Evolutionary conservation across 1,284 basidiomycete genomes (phyloP).

Genomic region (Leccinum variabile): DNA sequence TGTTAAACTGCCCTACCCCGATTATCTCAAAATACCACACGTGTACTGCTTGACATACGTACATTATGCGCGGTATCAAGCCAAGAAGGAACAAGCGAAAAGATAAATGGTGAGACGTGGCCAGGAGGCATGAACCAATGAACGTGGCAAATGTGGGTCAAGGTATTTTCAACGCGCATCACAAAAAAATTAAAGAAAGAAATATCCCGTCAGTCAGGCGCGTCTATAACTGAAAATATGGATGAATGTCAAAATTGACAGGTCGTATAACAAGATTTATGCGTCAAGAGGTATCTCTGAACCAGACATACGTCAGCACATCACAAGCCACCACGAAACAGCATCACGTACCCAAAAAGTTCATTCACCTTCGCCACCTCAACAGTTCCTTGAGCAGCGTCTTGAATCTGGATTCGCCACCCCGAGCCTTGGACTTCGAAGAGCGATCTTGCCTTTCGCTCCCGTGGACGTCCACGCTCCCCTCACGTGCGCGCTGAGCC

Average conservation of each 20-base stretch:
- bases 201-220: neutral
- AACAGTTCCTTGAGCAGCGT: conserved; percentile 20
- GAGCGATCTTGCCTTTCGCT: neutral
- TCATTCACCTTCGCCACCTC: conserved; percentile 15
- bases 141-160: neutral
- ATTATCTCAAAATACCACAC: neutral
- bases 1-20: neutral
- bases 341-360: conserved; percentile 2
- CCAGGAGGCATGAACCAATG: neutral
- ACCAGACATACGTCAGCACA: neutral
- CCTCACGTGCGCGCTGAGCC: conserved; percentile 5
- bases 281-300: neutral
- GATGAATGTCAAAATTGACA: neutral
- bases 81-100: neutral
- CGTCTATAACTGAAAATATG: neutral
- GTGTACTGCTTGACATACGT: neutral
- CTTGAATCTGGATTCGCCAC: conserved; percentile 18
- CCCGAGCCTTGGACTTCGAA: conserved; percentile 4
- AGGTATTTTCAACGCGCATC: neutral
- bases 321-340: neutral
- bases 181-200: neutral
- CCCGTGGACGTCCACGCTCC: neutral
- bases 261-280: neutral
- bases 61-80: neutral
- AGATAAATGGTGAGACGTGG: neutral